phyloP scores from a whole-genome alignment of 805 yeast species.

The Kuraishia borneana region DNA sequence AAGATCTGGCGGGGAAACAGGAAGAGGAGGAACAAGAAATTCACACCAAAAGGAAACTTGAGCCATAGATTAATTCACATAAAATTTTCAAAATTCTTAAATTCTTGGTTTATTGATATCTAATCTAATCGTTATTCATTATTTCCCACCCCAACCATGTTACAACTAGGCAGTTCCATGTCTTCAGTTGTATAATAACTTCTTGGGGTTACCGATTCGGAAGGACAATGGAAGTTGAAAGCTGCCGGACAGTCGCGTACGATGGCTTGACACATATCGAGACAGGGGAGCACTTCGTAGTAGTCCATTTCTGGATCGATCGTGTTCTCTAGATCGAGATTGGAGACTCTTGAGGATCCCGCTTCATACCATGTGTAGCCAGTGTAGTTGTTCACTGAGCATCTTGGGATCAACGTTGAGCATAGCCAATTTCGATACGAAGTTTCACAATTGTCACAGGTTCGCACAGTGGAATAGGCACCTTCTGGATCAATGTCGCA shows the following conservation, averaged over 20 bases:
- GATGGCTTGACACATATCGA: conserved; percentile 65
- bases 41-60: conserved; percentile 1
- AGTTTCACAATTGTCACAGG: conserved; percentile 61
- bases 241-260: conserved; percentile 77
- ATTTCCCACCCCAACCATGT: not conserved
- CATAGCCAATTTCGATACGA: conserved; percentile 86
- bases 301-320: conserved; percentile 47
- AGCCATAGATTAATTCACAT: not conserved
- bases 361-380: conserved; percentile 35
- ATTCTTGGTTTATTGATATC: not conserved
- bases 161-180: conserved; percentile 31
- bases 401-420: conserved; percentile 78
- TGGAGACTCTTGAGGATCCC: conserved; percentile 47
- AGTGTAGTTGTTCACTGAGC: conserved; percentile 39
- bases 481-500: conserved; percentile 64
- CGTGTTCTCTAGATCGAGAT: conserved; percentile 31
- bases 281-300: conserved; percentile 80
- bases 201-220: conserved; percentile 23
- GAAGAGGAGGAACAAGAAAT: conserved; percentile 2
- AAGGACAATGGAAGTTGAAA: conserved; percentile 71
- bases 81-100: not conserved
- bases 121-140: not conserved
- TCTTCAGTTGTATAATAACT: conserved; percentile 22
- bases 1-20: conserved; percentile 5
- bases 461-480: conserved; percentile 59